Evolutionary conservation across 192 early-diverging fungal genomes (phyloP).

Genomic region (Thamnidium elegans): DNA sequence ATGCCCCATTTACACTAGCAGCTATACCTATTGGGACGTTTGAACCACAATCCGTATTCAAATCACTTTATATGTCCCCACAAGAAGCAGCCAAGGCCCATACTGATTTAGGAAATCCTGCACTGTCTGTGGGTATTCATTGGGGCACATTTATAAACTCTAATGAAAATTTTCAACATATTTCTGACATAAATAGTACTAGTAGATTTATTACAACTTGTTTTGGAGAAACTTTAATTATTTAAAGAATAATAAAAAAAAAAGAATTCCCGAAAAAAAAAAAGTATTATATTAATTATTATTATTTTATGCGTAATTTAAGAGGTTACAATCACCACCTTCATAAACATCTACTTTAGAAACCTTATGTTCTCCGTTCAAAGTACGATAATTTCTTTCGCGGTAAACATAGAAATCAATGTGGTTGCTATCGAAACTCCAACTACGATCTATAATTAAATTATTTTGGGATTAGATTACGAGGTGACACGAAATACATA

Average conservation of each 20-base stretch:
- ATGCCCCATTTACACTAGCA: conserved; percentile 46
- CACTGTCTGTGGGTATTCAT: conserved; percentile 44
- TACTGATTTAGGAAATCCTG: conserved; percentile 35
- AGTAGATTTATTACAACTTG: conserved; percentile 1
- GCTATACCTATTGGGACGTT: conserved; percentile 47
- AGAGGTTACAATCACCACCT: conserved; percentile 34
- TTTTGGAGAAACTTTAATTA: conserved; percentile 9
- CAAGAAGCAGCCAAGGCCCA: conserved; percentile 45
- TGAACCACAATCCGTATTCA: conserved; percentile 14
- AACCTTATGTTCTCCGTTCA: conserved; percentile 27
- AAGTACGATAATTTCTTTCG: conserved; percentile 23
- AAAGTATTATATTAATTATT: neutral
- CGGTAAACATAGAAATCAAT: conserved; percentile 34
- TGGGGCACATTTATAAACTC: conserved; percentile 44
- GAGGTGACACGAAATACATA: neutral
- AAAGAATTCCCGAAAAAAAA: neutral
- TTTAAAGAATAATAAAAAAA: conserved; percentile 1
- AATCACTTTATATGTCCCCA: conserved; percentile 42
- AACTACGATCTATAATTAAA: conserved; percentile 26
- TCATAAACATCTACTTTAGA: conserved; percentile 37
- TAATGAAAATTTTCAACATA: conserved; percentile 44
- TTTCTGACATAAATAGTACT: conserved; percentile 20
- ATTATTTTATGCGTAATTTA: conserved; percentile 25
- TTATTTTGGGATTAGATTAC: neutral
- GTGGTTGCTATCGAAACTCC: conserved; percentile 34